Evolutionary conservation across 495 filamentous ascomycete species (phyloP), one percentile per base, ranked within the genome.

Genomic region (Immersiella caudata): DNA sequence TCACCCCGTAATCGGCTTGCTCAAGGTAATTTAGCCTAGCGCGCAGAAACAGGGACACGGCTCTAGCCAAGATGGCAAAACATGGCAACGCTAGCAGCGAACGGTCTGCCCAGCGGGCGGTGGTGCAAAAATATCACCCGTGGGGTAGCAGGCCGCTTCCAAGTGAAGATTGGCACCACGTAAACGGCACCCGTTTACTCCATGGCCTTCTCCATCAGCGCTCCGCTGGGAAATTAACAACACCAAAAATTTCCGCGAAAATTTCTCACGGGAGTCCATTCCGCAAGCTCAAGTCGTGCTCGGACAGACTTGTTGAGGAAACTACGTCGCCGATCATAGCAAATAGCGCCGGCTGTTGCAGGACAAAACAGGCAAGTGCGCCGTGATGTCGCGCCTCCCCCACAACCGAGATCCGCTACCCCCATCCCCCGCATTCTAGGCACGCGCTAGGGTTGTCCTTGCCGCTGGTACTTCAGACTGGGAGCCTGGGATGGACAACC

Each of bases 301-400:
- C 29, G 8, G 4, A 33, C 29, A 3, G 8, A 33, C 3, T 55
- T 55, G 52, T 55, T 55, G 52, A 22, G 52, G 6, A 26, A 22
- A 6, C 52, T 55, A 24, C 7, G 11, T n/a, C 26, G 18, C 36
- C 0, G 20, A 18, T 40, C 62, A 29, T 11, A 27, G 46, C 25
- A 64, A 35, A 29, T 33, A 54, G 62, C 62, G 49, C 36, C 62
- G 49, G 62, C 62, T 29, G 22, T 64, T 40, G 16, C 5, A 16
- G 22, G 40, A 51, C 25, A 21, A 36, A 55, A 55, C 18, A n/a
- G 61, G 50, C 46, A 64, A 64, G 46, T 26, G 50, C 20, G 18
- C 20, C 50, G 29, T 20, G 25, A 60, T 60, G n/a, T 55, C 40
- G 16, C 9, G 61, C 27, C 25, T 22, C 26, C 49, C 46, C 49